Conservation (phyloP, 192 early-diverging fungal genomes). For the Diversispora epigaea region DNA sequence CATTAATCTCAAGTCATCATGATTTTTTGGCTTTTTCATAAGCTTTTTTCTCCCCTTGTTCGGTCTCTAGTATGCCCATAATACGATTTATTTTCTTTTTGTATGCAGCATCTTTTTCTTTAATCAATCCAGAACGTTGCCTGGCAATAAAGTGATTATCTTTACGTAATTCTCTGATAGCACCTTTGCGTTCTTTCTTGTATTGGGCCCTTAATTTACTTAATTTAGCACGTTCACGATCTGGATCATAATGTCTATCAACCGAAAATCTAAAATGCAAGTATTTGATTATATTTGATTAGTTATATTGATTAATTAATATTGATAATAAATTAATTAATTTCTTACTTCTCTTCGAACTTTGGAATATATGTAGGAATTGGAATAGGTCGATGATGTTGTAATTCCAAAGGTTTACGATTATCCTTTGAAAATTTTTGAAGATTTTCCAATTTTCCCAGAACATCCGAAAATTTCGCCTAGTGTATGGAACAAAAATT, state of each 20-base stretch:
- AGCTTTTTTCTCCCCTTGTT: conserved; percentile 79
- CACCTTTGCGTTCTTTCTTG: conserved; percentile 93
- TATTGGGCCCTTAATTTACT: conserved; percentile 79
- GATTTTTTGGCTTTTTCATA: conserved; percentile 60
- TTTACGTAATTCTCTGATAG: conserved; percentile 91
- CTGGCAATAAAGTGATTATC: conserved; percentile 86
- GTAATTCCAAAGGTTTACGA: conserved; percentile 76
- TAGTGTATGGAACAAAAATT: conserved; percentile 26
- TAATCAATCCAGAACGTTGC: conserved; percentile 63
- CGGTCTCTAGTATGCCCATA: conserved; percentile 79
- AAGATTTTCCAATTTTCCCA: conserved; percentile 49
- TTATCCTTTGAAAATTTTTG: conserved; percentile 49
- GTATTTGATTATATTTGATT: background rate
- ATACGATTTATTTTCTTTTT: conserved; percentile 89
- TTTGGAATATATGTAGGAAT: conserved; percentile 87
- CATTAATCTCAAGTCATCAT: no score
- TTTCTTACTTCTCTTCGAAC: conserved; percentile 70
- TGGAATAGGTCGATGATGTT: conserved; percentile 82
- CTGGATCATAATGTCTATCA: conserved; percentile 80
- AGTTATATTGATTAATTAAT: conserved; percentile 3
- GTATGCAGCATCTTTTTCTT: conserved; percentile 81
- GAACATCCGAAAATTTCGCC: conserved; percentile 36
- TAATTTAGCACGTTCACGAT: conserved; percentile 69
- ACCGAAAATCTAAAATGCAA: conserved; percentile 67
- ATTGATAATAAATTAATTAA: background rate